Evolutionary conservation across 2,329 filamentous ascomycete genomes (phyloP), one percentile per base, ranked within the genome.

Genomic region (Thermoascus crustaceus): DNA sequence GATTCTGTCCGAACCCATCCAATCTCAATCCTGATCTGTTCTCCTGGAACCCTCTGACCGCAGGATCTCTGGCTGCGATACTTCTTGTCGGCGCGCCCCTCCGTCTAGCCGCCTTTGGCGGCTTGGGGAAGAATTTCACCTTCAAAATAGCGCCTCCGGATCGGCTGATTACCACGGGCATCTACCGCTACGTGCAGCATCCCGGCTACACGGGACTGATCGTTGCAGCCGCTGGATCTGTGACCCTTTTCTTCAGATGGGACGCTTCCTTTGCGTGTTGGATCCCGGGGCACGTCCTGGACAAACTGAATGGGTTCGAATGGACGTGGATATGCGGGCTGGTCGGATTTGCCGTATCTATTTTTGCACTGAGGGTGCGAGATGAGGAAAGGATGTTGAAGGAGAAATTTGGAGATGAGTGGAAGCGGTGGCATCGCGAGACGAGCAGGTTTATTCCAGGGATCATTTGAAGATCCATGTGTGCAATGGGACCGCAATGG

Each of bases 361-460:
- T 56, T 5, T 31, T 54, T 3, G 46, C 42, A 0, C 32, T 62
- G 3, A 54, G 71, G 16, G 63, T 75, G 1, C 46, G 35, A 20
- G 62, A 75, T 40, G 71, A 74, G 45, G 72, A 76, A 45, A 38
- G 31, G 1, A 72, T 77, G 71, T 40, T 76, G 41, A 56, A 46
- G 32, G 53, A 46, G 4, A 50, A 55, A 10, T 75, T 75, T 54
- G 67, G 68, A 0, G 42, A 46, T 7, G 54, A 67, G 32, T 76
- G 72, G 71, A 64, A 67, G 39, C 43, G 44, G 4, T 74, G 71
- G 66, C 62, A 73, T 53, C 39, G 42, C 3, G 51, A 35, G 35
- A 76, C 72, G 4, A 62, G 63, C 27, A 59, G 69, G 19, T 71
- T 74, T 30, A 52, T 76, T 19, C 72, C 73, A 0, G 55, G 57